Evolutionary conservation across 164 flowering plant genomes (phyloP).

Genomic region (Magnolia officinalis): DNA sequence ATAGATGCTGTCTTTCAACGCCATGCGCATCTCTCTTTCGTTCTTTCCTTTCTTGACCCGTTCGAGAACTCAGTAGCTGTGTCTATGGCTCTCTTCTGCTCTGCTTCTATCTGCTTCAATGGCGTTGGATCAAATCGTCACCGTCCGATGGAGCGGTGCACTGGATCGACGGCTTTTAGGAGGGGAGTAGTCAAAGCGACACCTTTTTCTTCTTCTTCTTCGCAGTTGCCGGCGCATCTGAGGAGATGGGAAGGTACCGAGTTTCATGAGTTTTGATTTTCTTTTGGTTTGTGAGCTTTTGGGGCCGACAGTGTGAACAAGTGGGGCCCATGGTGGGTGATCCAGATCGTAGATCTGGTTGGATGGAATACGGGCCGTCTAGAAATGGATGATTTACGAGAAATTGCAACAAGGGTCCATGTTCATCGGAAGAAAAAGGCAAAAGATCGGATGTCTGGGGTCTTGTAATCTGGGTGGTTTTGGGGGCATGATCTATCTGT

Average conservation of each 20-base stretch:
- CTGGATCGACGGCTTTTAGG: not conserved
- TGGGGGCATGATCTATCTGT: too few relatives aligned
- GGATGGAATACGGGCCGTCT: too few relatives aligned
- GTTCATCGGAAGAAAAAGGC: too few relatives aligned
- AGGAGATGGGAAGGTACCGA: slow-evolving; percentile 10
- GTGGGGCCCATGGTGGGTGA: too few relatives aligned
- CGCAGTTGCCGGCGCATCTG: not conserved
- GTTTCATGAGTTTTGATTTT: not conserved
- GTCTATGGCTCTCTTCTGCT: slow-evolving; percentile 9
- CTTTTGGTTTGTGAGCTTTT: too few relatives aligned
- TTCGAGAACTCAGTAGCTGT: not conserved
- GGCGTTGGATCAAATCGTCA: not conserved
- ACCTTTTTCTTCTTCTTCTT: not conserved
- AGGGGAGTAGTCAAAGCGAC: not conserved
- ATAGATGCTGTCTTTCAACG: not conserved
- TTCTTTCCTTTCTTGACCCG: not conserved
- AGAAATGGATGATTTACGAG: too few relatives aligned
- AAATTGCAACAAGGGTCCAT: too few relatives aligned
- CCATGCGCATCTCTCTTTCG: not conserved
- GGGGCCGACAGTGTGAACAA: too few relatives aligned
- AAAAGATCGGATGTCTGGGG: too few relatives aligned
- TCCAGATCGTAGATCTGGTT: too few relatives aligned
- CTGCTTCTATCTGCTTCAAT: slow-evolving; percentile 8
- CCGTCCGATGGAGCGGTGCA: not conserved
- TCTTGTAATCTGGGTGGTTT: too few relatives aligned